Conservation (phyloP, 148 eudicot species). For the Amaranthus hypochondriacus region DNA sequence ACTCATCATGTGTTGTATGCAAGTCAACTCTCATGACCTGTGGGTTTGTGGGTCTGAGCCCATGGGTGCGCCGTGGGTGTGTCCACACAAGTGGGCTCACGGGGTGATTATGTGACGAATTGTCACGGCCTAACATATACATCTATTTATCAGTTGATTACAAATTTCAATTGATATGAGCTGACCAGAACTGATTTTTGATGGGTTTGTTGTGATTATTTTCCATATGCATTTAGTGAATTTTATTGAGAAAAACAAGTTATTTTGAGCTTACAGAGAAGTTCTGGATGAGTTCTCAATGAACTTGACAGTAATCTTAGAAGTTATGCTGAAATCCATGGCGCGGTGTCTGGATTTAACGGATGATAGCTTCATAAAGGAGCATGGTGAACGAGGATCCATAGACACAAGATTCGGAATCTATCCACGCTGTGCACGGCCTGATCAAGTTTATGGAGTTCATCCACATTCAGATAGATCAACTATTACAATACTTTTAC, state of each 20-base stretch:
- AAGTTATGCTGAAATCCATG: constrained; percentile 36
- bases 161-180: too few relatives aligned
- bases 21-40: too few relatives aligned
- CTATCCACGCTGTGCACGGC: constrained; percentile 25
- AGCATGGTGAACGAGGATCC: constrained; percentile 28
- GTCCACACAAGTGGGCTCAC: too few relatives aligned
- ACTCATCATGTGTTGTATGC: too few relatives aligned
- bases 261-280: constrained; percentile 22
- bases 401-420: constrained; percentile 23
- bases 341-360: constrained; percentile 28
- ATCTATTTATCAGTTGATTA: too few relatives aligned
- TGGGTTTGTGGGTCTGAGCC: too few relatives aligned
- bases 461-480: constrained; percentile 31
- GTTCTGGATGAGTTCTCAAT: constrained; percentile 27
- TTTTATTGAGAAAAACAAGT: background rate
- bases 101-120: too few relatives aligned
- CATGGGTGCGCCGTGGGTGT: too few relatives aligned
- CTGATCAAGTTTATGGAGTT: constrained; percentile 28
- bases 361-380: constrained; percentile 30
- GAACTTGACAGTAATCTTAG: constrained; percentile 22
- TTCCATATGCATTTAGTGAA: background rate
- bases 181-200: too few relatives aligned
- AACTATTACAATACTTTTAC: constrained; percentile 31
- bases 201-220: too few relatives aligned
- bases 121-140: too few relatives aligned